phyloP scores from a whole-genome alignment of 2,329 filamentous ascomycete genomes.

The Didymella keratinophila region DNA sequence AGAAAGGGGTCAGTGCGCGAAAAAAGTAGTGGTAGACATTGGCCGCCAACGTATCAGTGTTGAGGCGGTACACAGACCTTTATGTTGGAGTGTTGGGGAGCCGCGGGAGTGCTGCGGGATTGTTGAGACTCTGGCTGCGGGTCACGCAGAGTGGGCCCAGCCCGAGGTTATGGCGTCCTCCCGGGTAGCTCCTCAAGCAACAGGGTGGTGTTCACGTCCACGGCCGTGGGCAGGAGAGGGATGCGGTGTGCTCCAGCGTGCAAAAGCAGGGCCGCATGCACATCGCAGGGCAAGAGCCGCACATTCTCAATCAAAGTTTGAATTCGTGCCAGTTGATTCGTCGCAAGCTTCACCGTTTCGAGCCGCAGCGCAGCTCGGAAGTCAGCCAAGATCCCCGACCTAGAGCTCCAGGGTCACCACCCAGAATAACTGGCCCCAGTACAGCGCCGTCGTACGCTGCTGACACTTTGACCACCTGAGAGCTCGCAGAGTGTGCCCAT shows the following conservation, averaged over 20 bases:
- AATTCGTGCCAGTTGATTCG: constrained; percentile 7
- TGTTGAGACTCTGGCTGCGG: constrained; percentile 6
- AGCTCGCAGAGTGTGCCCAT: constrained; percentile 20
- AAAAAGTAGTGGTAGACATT: not conserved
- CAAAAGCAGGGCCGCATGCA: not conserved
- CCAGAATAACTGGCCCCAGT: constrained; percentile 24
- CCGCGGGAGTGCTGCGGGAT: constrained; percentile 10
- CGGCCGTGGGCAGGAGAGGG: constrained; percentile 2
- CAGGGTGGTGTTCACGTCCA: not conserved
- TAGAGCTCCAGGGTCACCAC: constrained; percentile 12
- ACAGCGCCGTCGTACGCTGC: constrained; percentile 18
- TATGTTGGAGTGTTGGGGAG: constrained; percentile 4
- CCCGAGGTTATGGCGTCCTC: constrained; percentile 3
- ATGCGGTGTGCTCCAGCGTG: constrained; percentile 4
- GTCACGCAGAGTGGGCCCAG: not conserved
- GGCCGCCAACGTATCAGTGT: constrained; percentile 7
- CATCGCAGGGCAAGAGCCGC: not conserved
- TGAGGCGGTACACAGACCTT: not conserved
- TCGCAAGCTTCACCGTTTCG: constrained; percentile 22
- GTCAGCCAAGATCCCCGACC: constrained; percentile 17
- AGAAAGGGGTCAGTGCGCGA: not conserved
- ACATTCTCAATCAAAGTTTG: not conserved
- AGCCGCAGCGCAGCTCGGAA: constrained; percentile 15
- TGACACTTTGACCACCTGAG: constrained; percentile 33
- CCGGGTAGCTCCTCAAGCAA: constrained; percentile 1